Evolutionary conservation across 2,329 filamentous ascomycete genomes (phyloP).

Genomic region (Davidsoniella neocaledoniae): DNA sequence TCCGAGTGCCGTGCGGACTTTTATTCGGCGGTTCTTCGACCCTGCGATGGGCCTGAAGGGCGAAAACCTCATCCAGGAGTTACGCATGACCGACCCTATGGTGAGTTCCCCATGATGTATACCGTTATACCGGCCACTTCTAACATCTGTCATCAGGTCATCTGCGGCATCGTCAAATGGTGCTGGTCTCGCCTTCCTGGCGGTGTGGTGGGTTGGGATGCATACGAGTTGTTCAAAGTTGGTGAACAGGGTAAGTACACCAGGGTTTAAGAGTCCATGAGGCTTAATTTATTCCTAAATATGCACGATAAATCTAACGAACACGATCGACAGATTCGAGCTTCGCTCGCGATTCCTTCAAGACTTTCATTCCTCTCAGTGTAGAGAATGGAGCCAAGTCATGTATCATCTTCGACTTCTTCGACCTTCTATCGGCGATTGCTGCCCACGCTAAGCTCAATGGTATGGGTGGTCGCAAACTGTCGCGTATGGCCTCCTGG

Average conservation of each 20-base stretch:
- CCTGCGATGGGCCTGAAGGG: constrained; percentile 47
- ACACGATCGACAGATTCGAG: constrained; percentile 51
- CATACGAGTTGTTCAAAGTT: constrained; percentile 88
- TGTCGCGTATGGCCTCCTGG: constrained; percentile 92
- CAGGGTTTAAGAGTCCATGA: background rate
- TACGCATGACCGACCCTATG: constrained; percentile 87
- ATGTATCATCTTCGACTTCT: constrained; percentile 89
- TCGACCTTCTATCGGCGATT: constrained; percentile 78
- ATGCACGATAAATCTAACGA: constrained; percentile 1
- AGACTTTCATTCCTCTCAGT: constrained; percentile 88
- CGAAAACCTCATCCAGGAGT: constrained; percentile 60
- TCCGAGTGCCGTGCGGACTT: constrained; percentile 77
- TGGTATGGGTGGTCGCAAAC: constrained; percentile 79
- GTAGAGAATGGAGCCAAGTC: constrained; percentile 74
- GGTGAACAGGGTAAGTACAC: constrained; percentile 62
- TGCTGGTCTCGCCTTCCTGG: constrained; percentile 88
- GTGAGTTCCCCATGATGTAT: constrained; percentile 29
- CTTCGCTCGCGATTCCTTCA: constrained; percentile 82
- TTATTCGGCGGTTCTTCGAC: constrained; percentile 85
- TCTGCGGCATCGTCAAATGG: constrained; percentile 93
- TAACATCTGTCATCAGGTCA: constrained; percentile 39
- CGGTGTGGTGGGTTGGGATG: constrained; percentile 91
- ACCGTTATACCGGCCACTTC: background rate
- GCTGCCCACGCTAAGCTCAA: constrained; percentile 89
- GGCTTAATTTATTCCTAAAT: background rate